Conservation (phyloP, 1,139 yeast genomes). For the Sugiyamaella pinicola region DNA sequence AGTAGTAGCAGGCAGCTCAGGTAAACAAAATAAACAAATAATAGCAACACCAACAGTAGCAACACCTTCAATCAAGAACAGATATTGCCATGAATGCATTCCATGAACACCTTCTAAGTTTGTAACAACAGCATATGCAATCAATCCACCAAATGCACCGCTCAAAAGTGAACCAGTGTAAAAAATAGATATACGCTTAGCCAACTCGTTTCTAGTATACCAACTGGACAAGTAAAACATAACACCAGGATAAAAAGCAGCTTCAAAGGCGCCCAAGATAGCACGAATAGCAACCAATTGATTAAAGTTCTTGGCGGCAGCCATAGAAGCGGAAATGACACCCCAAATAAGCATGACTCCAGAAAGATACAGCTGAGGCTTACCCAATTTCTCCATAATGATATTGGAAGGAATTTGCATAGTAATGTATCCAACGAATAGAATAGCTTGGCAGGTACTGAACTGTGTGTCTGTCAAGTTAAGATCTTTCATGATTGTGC, state of each 20-base stretch:
- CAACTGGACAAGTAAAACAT: constrained; percentile 55
- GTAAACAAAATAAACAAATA: constrained; percentile 43
- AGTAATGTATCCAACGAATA: constrained; percentile 63
- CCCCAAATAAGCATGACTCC: constrained; percentile 60
- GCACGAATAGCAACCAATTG: constrained; percentile 50
- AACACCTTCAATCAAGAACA: constrained; percentile 65
- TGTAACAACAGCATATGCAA: constrained; percentile 52
- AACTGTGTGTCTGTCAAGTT: constrained; percentile 54
- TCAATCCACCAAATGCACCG: constrained; percentile 42
- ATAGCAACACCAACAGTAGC: constrained; percentile 60
- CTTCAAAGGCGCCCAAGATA: constrained; percentile 52
- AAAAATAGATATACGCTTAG: constrained; percentile 52
- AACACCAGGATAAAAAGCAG: constrained; percentile 58
- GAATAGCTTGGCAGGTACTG: constrained; percentile 57
- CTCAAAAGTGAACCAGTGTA: constrained; percentile 44
- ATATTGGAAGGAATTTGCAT: constrained; percentile 62
- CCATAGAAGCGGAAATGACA: constrained; percentile 58
- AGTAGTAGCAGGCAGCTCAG: constrained; percentile 51
- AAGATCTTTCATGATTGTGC: constrained; percentile 58
- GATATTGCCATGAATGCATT: constrained; percentile 62
- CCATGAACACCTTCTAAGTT: constrained; percentile 46
- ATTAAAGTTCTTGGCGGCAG: constrained; percentile 46
- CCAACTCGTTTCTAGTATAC: constrained; percentile 51
- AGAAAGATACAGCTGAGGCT: constrained; percentile 56
- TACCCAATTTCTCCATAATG: constrained; percentile 49